Evolutionary conservation across 495 filamentous ascomycete species (phyloP), one percentile per base, ranked within the genome.

Genomic region (Hypoxylon cercidicola): DNA sequence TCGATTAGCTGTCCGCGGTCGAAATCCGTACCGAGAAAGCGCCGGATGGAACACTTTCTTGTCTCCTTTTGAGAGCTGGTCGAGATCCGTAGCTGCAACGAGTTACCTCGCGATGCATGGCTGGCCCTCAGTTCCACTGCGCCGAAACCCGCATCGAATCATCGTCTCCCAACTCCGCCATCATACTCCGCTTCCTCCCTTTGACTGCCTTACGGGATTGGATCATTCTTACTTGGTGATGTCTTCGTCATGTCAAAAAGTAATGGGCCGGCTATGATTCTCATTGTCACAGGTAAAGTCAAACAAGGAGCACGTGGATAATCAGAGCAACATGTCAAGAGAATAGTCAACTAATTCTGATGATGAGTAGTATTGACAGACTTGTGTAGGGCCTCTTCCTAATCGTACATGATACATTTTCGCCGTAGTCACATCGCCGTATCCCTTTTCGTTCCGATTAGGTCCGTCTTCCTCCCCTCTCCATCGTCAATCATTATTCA

Each of bases 291-390:
- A 28, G 3, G 25, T 28, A 28, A 28, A 28, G 7, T 28, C 25
- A 28, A 3, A 7, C 3, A 3, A 28, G 25, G 25, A 28, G 34
- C 34, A 37, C 34, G 34, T 12, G 34, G 34, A 9, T 2, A n/a
- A 5, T n/a, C 11, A 37, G 3, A 37, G 25, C 8, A 41, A n/a
- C 21, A 50, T 16, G 44, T 11, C 44, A 1, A 39, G 32, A 9
- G 30, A 43, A 48, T 37, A n/a, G 4, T 23, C 19, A 37, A 12
- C 3, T 16, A 34, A 12, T 51, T 18, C 15, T n/a, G 37, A 19
- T 55, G 53, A 35, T 13, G 16, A 51, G 59, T 63, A 5, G n/a
- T 68, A 68, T 63, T 63, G 55, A 68, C 60, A 60, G 59, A 63
- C 55, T 63, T 51, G 45, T 55, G 40, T 43, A 63, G 48, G 43